These are phyloP conservation scores for Cladosporium cucumerinum DNA, from an alignment of 2,329 filamentous ascomycete genomes.

Conservation along the genomic window DNA sequence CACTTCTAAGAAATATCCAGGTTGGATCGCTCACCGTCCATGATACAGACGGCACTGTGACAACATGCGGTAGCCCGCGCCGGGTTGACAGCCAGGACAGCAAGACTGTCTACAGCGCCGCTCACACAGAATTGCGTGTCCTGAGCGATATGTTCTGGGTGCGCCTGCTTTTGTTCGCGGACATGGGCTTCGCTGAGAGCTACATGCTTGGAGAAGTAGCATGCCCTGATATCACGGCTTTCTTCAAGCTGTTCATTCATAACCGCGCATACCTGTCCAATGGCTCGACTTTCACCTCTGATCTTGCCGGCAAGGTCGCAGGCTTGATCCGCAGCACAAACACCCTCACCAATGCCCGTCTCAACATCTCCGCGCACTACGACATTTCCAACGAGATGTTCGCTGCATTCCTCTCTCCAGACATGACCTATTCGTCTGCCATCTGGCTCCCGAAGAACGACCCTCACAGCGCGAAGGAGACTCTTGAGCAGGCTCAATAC, in stretches of 20 bases:
- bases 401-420: conserved; percentile 67
- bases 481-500: conserved; percentile 63
- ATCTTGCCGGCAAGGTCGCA: conserved; percentile 56
- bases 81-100: conserved; percentile 37
- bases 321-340: conserved; percentile 50
- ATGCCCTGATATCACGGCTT: conserved; percentile 63
- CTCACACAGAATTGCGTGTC: conserved; percentile 56
- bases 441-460: conserved; percentile 56
- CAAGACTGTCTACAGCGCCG: conserved; percentile 38
- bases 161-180: conserved; percentile 64
- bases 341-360: conserved; percentile 51
- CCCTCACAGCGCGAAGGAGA: conserved; percentile 48
- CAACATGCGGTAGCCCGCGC: conserved; percentile 42
- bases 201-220: conserved; percentile 71
- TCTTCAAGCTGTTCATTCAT: conserved; percentile 71
- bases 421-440: conserved; percentile 74
- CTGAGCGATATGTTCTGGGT: conserved; percentile 69
- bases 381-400: conserved; percentile 77
- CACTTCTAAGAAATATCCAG: conserved; percentile 45
- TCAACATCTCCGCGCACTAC: conserved; percentile 71
- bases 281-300: conserved; percentile 60
- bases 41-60: conserved; percentile 43
- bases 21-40: conserved; percentile 45
- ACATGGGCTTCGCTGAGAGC: conserved; percentile 72
- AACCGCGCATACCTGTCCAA: conserved; percentile 61